Evolutionary conservation across 768 basidiomycete species (phyloP).

Genomic region (Pisolithus marmoratus): DNA sequence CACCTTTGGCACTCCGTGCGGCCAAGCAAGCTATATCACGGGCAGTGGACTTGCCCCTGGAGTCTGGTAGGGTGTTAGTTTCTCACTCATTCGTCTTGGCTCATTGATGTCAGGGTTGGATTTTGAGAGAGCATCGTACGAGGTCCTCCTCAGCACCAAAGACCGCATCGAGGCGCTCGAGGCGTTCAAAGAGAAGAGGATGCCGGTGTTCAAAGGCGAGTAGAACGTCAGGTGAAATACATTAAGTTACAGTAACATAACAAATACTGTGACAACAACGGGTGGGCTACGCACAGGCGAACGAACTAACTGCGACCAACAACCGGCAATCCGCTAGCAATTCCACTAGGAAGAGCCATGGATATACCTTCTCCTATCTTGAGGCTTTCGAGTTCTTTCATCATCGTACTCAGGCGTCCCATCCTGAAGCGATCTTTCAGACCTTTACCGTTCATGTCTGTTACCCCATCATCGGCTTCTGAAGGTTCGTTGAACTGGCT

Average conservation of each 20-base stretch:
- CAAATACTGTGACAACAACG: neutral
- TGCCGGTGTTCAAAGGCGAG: slow-evolving; percentile 77
- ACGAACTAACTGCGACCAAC: slow-evolving; percentile 39
- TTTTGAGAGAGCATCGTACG: slow-evolving; percentile 83
- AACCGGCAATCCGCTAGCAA: slow-evolving; percentile 50
- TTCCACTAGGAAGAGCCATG: slow-evolving; percentile 53
- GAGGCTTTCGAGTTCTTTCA: slow-evolving; percentile 79
- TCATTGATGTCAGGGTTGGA: slow-evolving; percentile 59
- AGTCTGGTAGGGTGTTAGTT: slow-evolving; percentile 47
- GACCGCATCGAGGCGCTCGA: slow-evolving; percentile 81
- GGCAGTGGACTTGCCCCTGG: slow-evolving; percentile 71
- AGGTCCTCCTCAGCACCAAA: slow-evolving; percentile 63
- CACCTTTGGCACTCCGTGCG: slow-evolving; percentile 81
- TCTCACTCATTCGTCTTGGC: neutral
- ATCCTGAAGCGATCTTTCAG: slow-evolving; percentile 57
- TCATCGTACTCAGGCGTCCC: slow-evolving; percentile 73
- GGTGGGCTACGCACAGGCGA: too few relatives aligned
- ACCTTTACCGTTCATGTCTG: slow-evolving; percentile 36
- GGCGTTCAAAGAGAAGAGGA: slow-evolving; percentile 82
- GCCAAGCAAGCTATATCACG: slow-evolving; percentile 83
- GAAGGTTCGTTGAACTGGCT: slow-evolving; percentile 67
- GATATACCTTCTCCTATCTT: slow-evolving; percentile 52
- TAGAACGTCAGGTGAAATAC: slow-evolving; percentile 25
- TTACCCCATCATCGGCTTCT: slow-evolving; percentile 37
- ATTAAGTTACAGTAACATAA: neutral